Evolutionary conservation across 2,329 filamentous ascomycete species (phyloP).

Genomic region (Sporothrix sp.): DNA sequence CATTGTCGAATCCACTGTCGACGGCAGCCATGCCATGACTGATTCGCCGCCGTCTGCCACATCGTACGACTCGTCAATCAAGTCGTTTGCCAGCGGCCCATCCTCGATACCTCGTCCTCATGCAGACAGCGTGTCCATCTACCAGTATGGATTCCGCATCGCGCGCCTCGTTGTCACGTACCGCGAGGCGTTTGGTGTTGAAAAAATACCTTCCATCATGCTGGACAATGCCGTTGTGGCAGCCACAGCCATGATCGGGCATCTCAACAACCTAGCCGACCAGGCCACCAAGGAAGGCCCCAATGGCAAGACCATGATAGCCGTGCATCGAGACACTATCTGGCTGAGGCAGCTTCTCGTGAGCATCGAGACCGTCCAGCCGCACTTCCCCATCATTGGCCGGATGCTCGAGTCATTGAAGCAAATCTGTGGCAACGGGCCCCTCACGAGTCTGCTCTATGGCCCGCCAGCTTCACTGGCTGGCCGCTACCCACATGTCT

Average conservation of each 20-base stretch:
- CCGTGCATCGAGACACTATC: neutral
- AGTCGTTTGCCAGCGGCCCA: neutral
- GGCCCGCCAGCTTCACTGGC: neutral
- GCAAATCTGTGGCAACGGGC: conserved; percentile 4
- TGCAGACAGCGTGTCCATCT: neutral
- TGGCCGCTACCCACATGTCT: no score
- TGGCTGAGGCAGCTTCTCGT: conserved; percentile 8
- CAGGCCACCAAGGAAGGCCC: no score
- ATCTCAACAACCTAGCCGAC: neutral
- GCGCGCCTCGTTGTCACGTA: conserved; percentile 11
- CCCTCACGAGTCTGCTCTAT: neutral
- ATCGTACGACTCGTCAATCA: neutral
- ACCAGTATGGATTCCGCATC: conserved; percentile 8
- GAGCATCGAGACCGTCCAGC: conserved; percentile 8
- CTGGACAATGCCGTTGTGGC: conserved; percentile 12
- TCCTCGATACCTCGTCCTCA: neutral
- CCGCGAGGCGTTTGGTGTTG: conserved; percentile 11
- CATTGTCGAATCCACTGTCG: neutral
- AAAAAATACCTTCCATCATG: conserved; percentile 12
- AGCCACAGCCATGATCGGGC: conserved; percentile 9
- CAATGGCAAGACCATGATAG: no score
- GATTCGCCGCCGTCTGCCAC: neutral
- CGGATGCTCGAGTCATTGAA: conserved; percentile 11
- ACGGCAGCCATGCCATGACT: neutral
- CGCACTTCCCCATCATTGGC: conserved; percentile 10